A percentile compares a stretch with the other conserved stretches of the same genome.
Evolutionary conservation across 495 filamentous ascomycete species (phyloP).

Genomic region (Aspergillus homomorphus): DNA sequence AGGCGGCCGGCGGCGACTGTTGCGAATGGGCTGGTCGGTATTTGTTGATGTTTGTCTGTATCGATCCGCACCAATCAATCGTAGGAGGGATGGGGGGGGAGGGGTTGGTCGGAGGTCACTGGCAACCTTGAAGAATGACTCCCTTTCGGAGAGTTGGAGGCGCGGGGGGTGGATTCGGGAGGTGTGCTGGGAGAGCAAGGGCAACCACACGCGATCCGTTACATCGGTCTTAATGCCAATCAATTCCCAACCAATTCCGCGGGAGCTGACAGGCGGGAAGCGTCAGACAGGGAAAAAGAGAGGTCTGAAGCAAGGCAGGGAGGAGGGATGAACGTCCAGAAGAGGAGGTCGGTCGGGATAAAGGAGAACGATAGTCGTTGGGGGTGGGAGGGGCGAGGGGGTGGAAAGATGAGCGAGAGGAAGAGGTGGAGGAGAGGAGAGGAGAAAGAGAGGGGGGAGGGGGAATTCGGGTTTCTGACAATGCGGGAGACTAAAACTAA

Average conservation of each 20-base stretch:
- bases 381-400: neutral
- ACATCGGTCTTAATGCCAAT: slow-evolving; percentile 35
- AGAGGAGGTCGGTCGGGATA: slow-evolving; percentile 16
- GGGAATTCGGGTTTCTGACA: neutral
- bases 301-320: slow-evolving; percentile 7
- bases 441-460: neutral
- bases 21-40: neutral
- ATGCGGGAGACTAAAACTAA: neutral
- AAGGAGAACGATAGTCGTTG: neutral
- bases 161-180: slow-evolving; percentile 19
- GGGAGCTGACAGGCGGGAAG: slow-evolving; percentile 12
- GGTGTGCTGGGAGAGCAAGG: slow-evolving; percentile 28
- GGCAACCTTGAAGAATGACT: neutral
- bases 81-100: slow-evolving; percentile 14
- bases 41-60: slow-evolving; percentile 1
- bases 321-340: slow-evolving; percentile 13
- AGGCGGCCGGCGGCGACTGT: neutral
- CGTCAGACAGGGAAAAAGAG: slow-evolving; percentile 6
- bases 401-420: neutral
- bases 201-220: slow-evolving; percentile 34
- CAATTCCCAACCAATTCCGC: slow-evolving; percentile 16
- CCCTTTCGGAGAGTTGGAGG: slow-evolving; percentile 10
- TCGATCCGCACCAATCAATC: slow-evolving; percentile 14
- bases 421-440: neutral
- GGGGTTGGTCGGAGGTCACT: slow-evolving; percentile 11